Evolutionary conservation across 805 yeast species (phyloP).

Genomic region (Debaryomyces tyrocola): DNA sequence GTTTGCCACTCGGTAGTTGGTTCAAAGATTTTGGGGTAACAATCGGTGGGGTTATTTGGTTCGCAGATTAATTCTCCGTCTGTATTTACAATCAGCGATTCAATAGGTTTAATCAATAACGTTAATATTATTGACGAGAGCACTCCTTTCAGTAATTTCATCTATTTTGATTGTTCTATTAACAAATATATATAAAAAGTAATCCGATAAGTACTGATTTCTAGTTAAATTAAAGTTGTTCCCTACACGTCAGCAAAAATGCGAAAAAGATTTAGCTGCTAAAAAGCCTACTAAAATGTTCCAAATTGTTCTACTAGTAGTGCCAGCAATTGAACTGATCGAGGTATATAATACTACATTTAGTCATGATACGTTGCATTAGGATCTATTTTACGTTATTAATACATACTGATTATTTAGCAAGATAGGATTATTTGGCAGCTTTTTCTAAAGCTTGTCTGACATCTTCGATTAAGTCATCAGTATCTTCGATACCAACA

Average conservation of each 20-base stretch:
- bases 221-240: background rate
- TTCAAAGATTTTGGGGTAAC: conserved; percentile 63
- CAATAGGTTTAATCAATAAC: background rate
- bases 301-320: too few species aligned
- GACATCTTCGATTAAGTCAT: conserved; percentile 71
- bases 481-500: conserved; percentile 84
- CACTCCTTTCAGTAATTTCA: background rate
- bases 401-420: too few species aligned
- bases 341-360: too few species aligned
- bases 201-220: too few species aligned
- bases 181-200: background rate
- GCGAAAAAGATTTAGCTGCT: conserved; percentile 1
- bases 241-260: background rate
- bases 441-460: conserved; percentile 58
- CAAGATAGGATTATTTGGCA: conserved; percentile 1
- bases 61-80: conserved; percentile 12
- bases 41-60: conserved; percentile 40
- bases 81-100: conserved; percentile 10
- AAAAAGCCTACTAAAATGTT: background rate
- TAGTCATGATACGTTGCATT: too few species aligned
- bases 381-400: too few species aligned
- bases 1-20: conserved; percentile 70
- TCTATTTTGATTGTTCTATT: background rate
- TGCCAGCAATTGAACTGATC: too few species aligned
- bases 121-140: conserved; percentile 2